Base-by-base conservation (phyloP, 371 early-diverging fungal genomes). In the Batrachochytrium dendrobatidis region DNA sequence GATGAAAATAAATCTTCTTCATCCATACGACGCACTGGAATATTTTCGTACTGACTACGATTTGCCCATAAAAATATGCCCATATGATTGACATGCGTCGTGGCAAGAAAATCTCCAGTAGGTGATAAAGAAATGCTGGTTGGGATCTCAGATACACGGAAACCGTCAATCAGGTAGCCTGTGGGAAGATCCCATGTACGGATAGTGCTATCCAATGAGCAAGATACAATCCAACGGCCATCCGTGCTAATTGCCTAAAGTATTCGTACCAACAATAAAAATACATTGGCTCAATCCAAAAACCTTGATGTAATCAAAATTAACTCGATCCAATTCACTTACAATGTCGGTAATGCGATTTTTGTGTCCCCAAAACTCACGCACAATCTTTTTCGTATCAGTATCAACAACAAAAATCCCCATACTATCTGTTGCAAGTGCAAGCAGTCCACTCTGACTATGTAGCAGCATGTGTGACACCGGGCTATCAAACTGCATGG, bases 121-220 rank as follows among this genome's bases (percentile, higher is more conserved):
- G 95, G 94, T 8, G 94, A 92, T 55, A 96, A 89, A 2, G 89
- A 69, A 29, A 95, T 52, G 64, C 89, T 87, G 33, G 93, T 90
- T 1, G 86, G 85, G 28, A 94, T 79, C 32, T 88, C 83, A 3
- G 34, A 30, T 1, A 86, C 83, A 32, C 74, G 73, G 74, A 92
- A 90, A 32, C 84, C 72, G 74, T 94, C 95, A 32, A 95, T 79
- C 81, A 90, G 76, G 45, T 86, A 79, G 6, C 95, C 94, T 0
- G 91, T 83, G 7, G 95, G 92, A 56, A 98, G 71, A 71, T 98
- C 96, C 94, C 94, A 98, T 0, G 93, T 92, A 43, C 92, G 82
- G 26, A 98, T 81, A 3, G 89, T 91, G 44, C 83, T 77, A 75
- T 96, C 96, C 58, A 89, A 72, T 20, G 89, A 84, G 17, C 85